phyloP scores from a whole-genome alignment of 352 stramenopile genomes.

The Nannochloropsis limnetica region DNA sequence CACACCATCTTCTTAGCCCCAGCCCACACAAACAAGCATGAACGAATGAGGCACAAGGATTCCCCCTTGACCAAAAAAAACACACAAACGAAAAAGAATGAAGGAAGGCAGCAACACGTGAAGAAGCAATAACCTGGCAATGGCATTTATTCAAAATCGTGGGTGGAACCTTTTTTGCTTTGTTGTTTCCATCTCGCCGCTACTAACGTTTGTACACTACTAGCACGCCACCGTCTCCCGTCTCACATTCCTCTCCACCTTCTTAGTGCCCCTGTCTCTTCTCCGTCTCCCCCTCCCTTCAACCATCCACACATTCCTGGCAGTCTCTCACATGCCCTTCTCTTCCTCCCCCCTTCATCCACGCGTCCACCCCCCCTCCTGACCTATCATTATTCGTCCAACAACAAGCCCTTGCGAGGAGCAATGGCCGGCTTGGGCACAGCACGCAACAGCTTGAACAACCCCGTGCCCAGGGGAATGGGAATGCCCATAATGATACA shows the following conservation, averaged over 20 bases:
- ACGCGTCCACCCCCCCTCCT: not conserved
- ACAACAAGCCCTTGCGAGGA: not conserved
- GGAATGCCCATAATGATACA: slow-evolving; percentile 99
- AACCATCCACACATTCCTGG: not conserved
- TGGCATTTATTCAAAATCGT: not conserved
- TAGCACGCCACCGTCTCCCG: not conserved
- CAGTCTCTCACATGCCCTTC: not conserved
- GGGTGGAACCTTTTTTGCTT: not conserved
- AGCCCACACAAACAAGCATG: not conserved
- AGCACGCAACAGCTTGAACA: slow-evolving; percentile 79
- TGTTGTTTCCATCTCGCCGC: not conserved
- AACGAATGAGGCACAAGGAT: not conserved
- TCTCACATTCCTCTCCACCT: not conserved
- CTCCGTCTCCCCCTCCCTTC: too few relatives aligned
- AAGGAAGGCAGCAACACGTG: not conserved
- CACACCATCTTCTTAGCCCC: too few relatives aligned
- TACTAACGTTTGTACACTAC: not conserved
- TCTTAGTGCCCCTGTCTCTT: too few relatives aligned
- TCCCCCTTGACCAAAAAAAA: not conserved
- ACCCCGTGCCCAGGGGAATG: slow-evolving; percentile 91
- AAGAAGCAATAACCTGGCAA: not conserved
- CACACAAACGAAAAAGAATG: not conserved
- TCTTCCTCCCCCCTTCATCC: not conserved
- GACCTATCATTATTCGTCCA: not conserved
- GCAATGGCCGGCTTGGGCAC: not conserved